Evolutionary conservation across 2,329 filamentous ascomycete species (phyloP).

Genomic region (Penicillium sp.): DNA sequence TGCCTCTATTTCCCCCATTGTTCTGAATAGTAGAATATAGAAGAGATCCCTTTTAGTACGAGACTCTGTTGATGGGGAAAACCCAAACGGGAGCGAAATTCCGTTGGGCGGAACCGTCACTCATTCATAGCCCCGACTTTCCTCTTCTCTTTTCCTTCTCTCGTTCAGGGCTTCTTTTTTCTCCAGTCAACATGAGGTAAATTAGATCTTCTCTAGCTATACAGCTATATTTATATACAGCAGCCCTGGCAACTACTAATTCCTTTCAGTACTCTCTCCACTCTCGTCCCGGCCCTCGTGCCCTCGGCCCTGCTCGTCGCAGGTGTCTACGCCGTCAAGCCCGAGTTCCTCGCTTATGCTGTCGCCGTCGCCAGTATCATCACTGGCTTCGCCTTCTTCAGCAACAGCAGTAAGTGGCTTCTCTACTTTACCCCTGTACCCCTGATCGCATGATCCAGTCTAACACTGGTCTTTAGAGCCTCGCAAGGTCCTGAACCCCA

Average conservation of each 20-base stretch:
- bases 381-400: constrained; percentile 66
- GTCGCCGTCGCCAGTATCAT: constrained; percentile 61
- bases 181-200: constrained; percentile 1
- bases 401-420: constrained; percentile 60
- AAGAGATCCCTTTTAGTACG: constrained; percentile 1
- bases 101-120: constrained; percentile 19
- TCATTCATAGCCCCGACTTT: constrained; percentile 1
- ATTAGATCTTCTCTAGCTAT: neutral
- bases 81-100: constrained; percentile 19
- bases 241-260: constrained; percentile 7
- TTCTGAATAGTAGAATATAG: neutral
- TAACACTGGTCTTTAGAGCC: constrained; percentile 51
- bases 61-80: constrained; percentile 6
- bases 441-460: neutral
- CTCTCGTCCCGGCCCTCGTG: constrained; percentile 76
- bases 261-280: constrained; percentile 36
- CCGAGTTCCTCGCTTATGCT: constrained; percentile 69
- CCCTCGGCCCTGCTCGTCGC: constrained; percentile 73
- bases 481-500: constrained; percentile 79
- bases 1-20: neutral
- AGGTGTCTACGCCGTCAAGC: constrained; percentile 72
- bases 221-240: neutral
- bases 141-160: neutral
- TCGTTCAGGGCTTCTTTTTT: constrained; percentile 2
- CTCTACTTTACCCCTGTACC: neutral